Conservation (phyloP, 331 rosid genomes). For the Quercus lobata region DNA sequence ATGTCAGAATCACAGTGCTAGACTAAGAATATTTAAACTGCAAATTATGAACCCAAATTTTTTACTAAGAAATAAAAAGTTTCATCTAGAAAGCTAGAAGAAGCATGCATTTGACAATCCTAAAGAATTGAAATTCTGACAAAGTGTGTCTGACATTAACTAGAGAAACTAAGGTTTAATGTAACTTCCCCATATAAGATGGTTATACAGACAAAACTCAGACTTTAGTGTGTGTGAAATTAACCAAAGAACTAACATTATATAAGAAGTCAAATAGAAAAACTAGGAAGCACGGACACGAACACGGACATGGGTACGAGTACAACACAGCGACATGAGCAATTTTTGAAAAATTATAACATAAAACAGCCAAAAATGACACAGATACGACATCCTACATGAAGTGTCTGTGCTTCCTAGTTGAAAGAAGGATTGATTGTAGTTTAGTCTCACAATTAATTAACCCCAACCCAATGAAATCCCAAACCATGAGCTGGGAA, state of each 20-base stretch:
- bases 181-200: not conserved
- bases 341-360: no score
- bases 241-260: not conserved
- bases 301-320: rapidly evolving
- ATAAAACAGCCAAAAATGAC: no score
- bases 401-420: no score
- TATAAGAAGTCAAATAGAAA: not conserved
- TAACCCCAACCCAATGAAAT: not conserved
- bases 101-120: not conserved
- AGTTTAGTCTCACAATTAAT: constrained; percentile 8
- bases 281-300: not conserved
- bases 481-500: not conserved
- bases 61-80: not conserved
- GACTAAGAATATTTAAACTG: not conserved
- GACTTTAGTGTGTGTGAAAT: not conserved
- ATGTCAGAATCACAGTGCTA: constrained; percentile 4
- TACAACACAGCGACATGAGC: no score
- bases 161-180: not conserved
- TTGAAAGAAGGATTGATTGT: constrained; percentile 7
- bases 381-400: no score
- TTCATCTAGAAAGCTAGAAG: not conserved
- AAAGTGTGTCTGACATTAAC: not conserved
- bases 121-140: not conserved
- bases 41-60: not conserved
- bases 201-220: not conserved